A percentile compares a stretch with the other conserved stretches of the same genome.
These are phyloP conservation scores for Pseudoneurospora amorphoporcata DNA, from an alignment of 495 filamentous ascomycete genomes.

Conservation along the genomic window DNA sequence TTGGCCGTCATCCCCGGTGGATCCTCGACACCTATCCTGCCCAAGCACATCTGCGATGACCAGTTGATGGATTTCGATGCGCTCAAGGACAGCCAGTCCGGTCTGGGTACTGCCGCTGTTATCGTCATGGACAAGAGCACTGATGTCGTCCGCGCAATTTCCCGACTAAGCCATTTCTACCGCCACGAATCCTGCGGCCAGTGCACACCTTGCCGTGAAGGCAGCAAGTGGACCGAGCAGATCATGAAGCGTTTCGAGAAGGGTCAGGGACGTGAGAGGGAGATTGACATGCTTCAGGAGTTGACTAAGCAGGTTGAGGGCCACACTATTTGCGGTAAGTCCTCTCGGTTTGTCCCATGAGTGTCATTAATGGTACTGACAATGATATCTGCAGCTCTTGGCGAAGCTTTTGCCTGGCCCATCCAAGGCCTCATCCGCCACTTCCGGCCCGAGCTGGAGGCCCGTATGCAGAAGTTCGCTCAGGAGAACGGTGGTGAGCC, in stretches of 20 bases:
- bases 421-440: slow-evolving; percentile 96
- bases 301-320: slow-evolving; percentile 98
- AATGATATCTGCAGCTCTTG: slow-evolving; percentile 47
- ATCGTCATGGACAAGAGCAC: slow-evolving; percentile 98
- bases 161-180: slow-evolving; percentile 90
- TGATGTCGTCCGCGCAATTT: slow-evolving; percentile 89
- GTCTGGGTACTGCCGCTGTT: slow-evolving; percentile 94
- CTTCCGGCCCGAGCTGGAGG: slow-evolving; percentile 92
- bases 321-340: slow-evolving; percentile 88
- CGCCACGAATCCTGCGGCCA: slow-evolving; percentile 97
- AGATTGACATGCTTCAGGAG: slow-evolving; percentile 99
- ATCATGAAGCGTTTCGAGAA: slow-evolving; percentile 95
- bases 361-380: neutral
- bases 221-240: slow-evolving; percentile 95
- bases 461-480: slow-evolving; percentile 67
- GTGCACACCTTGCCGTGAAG: slow-evolving; percentile 96
- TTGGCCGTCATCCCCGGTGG: slow-evolving; percentile 91
- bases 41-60: slow-evolving; percentile 76
- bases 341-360: neutral
- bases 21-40: slow-evolving; percentile 90
- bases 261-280: slow-evolving; percentile 73
- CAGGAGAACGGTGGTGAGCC: slow-evolving; percentile 57
- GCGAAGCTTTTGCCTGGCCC: slow-evolving; percentile 97
- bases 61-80: slow-evolving; percentile 99
- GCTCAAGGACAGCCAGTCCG: slow-evolving; percentile 92